Percentiles rank a stretch among this genome's conserved stretches.
Evolutionary conservation across 495 filamentous ascomycete genomes (phyloP).

Genomic region (Lasiosphaeria ovina): DNA sequence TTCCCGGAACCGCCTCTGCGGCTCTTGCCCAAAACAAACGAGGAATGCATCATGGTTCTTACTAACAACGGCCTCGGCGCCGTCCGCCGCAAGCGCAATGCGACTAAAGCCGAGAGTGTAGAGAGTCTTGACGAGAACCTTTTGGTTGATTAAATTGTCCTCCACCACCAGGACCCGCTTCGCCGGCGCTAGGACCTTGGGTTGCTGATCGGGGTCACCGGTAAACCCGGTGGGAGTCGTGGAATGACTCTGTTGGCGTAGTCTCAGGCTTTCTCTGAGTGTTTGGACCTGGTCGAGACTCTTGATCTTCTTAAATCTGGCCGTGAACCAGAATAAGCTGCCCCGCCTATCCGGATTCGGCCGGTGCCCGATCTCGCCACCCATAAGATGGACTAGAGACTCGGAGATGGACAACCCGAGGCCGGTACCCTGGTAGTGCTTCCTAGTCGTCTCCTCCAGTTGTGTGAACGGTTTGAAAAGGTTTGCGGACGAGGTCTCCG

Average conservation of each 20-base stretch:
- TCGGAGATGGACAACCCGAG: constrained; percentile 76
- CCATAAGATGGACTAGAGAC: constrained; percentile 70
- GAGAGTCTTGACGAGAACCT: constrained; percentile 59
- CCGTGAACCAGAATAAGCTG: constrained; percentile 61
- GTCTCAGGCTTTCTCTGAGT: constrained; percentile 19
- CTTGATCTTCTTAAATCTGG: constrained; percentile 48
- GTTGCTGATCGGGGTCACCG: constrained; percentile 22
- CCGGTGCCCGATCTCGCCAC: constrained; percentile 59
- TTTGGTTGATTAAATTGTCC: constrained; percentile 64
- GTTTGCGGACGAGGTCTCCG: constrained; percentile 54
- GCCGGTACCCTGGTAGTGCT: constrained; percentile 77
- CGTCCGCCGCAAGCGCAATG: constrained; percentile 55
- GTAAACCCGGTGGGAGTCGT: constrained; percentile 14
- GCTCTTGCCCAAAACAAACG: too few relatives aligned
- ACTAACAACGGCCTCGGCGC: constrained; percentile 54
- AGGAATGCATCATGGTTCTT: too few relatives aligned
- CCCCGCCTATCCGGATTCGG: constrained; percentile 53
- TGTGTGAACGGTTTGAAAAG: constrained; percentile 84
- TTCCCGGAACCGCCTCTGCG: too few relatives aligned
- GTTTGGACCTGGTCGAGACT: constrained; percentile 29
- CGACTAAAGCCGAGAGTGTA: constrained; percentile 52
- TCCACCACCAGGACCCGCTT: constrained; percentile 57
- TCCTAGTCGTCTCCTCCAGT: constrained; percentile 70
- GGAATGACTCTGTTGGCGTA: constrained; percentile 8
- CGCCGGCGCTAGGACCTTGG: constrained; percentile 18